phyloP scores from a whole-genome alignment of 306 rosid genomes.

The Cicer chorassanicum region DNA sequence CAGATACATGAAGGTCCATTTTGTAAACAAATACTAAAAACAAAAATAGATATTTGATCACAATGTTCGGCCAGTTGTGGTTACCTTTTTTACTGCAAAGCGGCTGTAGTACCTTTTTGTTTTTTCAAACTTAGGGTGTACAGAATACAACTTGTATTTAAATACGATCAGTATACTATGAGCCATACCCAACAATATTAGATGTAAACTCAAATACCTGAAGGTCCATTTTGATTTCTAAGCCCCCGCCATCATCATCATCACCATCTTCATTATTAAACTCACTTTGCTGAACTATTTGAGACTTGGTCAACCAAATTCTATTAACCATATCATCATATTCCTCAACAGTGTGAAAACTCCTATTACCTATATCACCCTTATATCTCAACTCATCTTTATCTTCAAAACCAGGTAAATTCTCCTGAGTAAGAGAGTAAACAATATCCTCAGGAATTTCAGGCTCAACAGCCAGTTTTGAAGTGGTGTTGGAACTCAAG shows the following conservation, averaged over 20 bases:
- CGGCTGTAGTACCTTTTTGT: no score
- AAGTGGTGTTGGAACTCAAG: slow-evolving; percentile 35
- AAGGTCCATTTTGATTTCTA: slow-evolving; percentile 33
- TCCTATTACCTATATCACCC: slow-evolving; percentile 44
- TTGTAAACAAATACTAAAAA: no score
- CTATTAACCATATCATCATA: slow-evolving; percentile 47
- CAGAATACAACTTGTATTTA: no score
- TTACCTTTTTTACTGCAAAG: no score
- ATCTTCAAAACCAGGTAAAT: slow-evolving; percentile 40
- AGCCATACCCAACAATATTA: no score
- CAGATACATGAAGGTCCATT: no score
- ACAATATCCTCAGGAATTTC: slow-evolving; percentile 38
- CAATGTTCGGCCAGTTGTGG: no score
- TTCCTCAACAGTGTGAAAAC: slow-evolving; percentile 64
- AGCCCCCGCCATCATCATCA: neutral
- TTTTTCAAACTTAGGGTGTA: no score
- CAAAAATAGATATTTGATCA: no score
- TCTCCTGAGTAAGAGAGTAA: slow-evolving; percentile 44
- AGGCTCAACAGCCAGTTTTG: slow-evolving; percentile 38
- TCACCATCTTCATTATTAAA: slow-evolving; percentile 32
- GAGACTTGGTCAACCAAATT: slow-evolving; percentile 32
- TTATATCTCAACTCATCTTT: slow-evolving; percentile 35
- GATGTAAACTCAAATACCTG: neutral
- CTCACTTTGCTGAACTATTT: slow-evolving; percentile 30
- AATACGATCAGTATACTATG: no score